Base-by-base conservation (phyloP, 2,329 filamentous ascomycete species). In the Zarea fungicola region DNA sequence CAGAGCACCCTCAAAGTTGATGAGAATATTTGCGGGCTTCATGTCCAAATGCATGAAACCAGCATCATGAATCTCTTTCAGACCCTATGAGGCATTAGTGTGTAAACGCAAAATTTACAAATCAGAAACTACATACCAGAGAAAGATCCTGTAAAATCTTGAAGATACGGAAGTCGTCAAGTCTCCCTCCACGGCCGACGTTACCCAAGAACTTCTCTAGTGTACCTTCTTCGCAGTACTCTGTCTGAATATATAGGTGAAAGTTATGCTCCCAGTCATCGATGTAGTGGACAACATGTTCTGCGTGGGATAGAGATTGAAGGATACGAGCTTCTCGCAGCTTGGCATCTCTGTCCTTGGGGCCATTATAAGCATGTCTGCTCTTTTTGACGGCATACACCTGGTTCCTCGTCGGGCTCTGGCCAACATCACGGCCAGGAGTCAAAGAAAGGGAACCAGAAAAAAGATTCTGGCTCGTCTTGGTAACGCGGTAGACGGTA, bases 131-230 rank as follows among this genome's bases (percentile, higher is more conserved):
- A 31, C n/a, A 10, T 80, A 93, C 89, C 74, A 86, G 73, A 60
- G 84, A 80, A 51, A 96, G 69, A 65, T 99, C 93, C 35, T 96
- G 79, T 58, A 97, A 73, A 50, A 97, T 92, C 72, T 99, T 99
- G 89, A 93, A 99, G 66, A 97, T 96, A 53, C 93, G 82, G 70
- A 99, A 99, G 65, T 97, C 93, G 67, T 99, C 93, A 56, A 99
- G 71, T 58, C 92, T 81, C 40, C 89, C 91, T 63, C 87, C 89
- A 53, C 85, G 78, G 21, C 93, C 93, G 52, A 89, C 82, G 50
- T 86, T 81, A n/a, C 81, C 78, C 25, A 99, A 76, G 63, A 97
- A 99, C 14, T 83, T 78, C 63, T 95, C 87, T 36, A 99, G 73
- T 52, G 89, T 95, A 14, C 93, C 93, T 63, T 96, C 89, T 64